A percentile compares a stretch with the other conserved stretches of the same genome.
Evolutionary conservation across 345 rosid species (phyloP).

Genomic region (Salix suchowensis): DNA sequence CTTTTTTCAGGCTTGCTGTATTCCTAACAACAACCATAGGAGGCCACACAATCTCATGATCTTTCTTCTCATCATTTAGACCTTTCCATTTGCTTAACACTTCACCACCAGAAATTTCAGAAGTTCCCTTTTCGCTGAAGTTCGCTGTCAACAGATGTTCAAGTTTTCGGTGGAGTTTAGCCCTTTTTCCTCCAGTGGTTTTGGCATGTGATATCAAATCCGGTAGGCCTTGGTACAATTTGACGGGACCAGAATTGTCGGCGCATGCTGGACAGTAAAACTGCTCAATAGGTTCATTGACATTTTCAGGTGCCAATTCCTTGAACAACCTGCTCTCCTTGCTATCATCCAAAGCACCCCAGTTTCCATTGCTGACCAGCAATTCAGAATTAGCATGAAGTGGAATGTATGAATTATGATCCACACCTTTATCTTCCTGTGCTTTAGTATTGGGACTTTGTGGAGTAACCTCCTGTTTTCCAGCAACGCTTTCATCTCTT

Average conservation of each 20-base stretch:
- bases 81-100: constrained; percentile 70
- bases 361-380: constrained; percentile 44
- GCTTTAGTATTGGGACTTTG: neutral
- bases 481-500: constrained; percentile 36
- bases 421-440: constrained; percentile 32
- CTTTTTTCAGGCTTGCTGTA: constrained; percentile 55
- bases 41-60: constrained; percentile 81
- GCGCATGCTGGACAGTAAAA: constrained; percentile 94
- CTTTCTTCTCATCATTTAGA: constrained; percentile 51
- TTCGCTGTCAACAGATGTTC: constrained; percentile 61
- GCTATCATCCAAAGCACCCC: constrained; percentile 43
- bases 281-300: constrained; percentile 60
- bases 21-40: constrained; percentile 85
- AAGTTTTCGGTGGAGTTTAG: constrained; percentile 69
- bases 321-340: constrained; percentile 50
- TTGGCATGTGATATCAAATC: constrained; percentile 73
- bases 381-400: constrained; percentile 29
- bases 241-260: constrained; percentile 67
- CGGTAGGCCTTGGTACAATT: constrained; percentile 69
- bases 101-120: constrained; percentile 52
- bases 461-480: constrained; percentile 16
- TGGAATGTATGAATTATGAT: constrained; percentile 30
- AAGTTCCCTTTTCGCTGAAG: constrained; percentile 45
- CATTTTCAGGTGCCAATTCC: constrained; percentile 41
- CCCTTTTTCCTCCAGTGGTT: constrained; percentile 56